Base-by-base conservation (phyloP, 2,329 filamentous ascomycete genomes). In the Aspergillus sp. region DNA sequence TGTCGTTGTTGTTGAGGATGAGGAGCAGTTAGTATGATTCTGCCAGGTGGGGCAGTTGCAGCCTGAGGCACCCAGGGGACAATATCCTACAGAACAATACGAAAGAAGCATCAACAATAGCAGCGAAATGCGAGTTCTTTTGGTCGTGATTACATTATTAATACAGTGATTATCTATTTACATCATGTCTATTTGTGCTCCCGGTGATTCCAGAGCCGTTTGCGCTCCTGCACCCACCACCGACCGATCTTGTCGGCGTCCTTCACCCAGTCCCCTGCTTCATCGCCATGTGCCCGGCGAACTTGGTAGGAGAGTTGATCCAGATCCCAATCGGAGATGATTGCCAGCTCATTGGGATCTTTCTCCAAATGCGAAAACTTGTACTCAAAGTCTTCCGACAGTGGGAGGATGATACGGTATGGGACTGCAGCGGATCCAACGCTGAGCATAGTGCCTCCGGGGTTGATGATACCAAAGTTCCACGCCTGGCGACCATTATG, bases 351-450 rank as follows among this genome's bases (percentile, higher is more conserved):
- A 28, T 61, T 46, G 1, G 67, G 64, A 42, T 70, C 67, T 5
- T 46, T 50, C 2, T 53, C 51, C 5, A 61, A 49, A 29, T 69
- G 53, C 1, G 64, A 65, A 51, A 71, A 71, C 29, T 53, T 46
- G 47, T 58, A 67, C 27, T 57, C 52, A 6, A 73, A 86, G 41
- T 88, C 86, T 62, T 94, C 88, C 57, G 87, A 79, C 56, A 91
- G 82, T 5, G 87, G 83, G 42, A 96, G 83, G 10, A 58, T 53
- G 84, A 90, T 48, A 78, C 75, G 47, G 94, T 78, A 65, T 33
- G 65, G 72, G 89, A 88, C 56, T 83, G 82, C 89, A 84, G 96
- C 51, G 71, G 76, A n/a, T 82, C 83, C 66, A 88, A 83, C 53
- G 75, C 73, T 49, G 75, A 77, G 66, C 85, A 84, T 57, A 6